Percentiles rank a stretch among this genome's conserved stretches.
phyloP scores from a whole-genome alignment of 192 early-diverging fungal genomes.

The Backusella parvicylindrica region DNA sequence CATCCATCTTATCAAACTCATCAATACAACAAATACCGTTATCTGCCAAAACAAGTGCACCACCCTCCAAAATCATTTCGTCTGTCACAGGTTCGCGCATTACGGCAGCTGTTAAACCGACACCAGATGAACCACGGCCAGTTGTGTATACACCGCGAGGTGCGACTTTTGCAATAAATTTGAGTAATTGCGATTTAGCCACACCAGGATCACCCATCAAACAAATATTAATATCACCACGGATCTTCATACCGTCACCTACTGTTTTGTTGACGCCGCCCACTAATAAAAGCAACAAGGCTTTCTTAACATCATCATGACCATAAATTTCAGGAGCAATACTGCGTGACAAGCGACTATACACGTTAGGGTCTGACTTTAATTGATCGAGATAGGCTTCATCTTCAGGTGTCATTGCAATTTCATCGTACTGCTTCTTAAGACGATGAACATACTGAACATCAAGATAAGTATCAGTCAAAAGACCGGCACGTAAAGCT shows the following conservation, averaged over 20 bases:
- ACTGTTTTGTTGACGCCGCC: slow-evolving; percentile 77
- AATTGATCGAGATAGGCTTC: slow-evolving; percentile 57
- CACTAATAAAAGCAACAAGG: slow-evolving; percentile 81
- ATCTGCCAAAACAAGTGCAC: slow-evolving; percentile 95
- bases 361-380: slow-evolving; percentile 64
- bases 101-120: slow-evolving; percentile 94
- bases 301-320: slow-evolving; percentile 90
- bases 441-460: slow-evolving; percentile 81
- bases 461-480: slow-evolving; percentile 95
- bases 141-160: slow-evolving; percentile 97
- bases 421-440: slow-evolving; percentile 90
- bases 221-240: slow-evolving; percentile 96
- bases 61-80: slow-evolving; percentile 97
- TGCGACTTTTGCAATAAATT: slow-evolving; percentile 90
- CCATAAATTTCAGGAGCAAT: slow-evolving; percentile 93
- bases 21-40: slow-evolving; percentile 99
- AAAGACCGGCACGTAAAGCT: slow-evolving; percentile 83
- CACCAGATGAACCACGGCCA: slow-evolving; percentile 91
- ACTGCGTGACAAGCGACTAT: slow-evolving; percentile 67
- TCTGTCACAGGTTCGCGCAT: slow-evolving; percentile 90
- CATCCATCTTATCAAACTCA: slow-evolving; percentile 99
- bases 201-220: slow-evolving; percentile 99
- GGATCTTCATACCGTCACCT: slow-evolving; percentile 92
- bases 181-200: slow-evolving; percentile 96
- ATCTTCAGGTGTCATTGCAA: slow-evolving; percentile 58